Base-by-base conservation (phyloP, 768 basidiomycete genomes). In the Mycena metata region DNA sequence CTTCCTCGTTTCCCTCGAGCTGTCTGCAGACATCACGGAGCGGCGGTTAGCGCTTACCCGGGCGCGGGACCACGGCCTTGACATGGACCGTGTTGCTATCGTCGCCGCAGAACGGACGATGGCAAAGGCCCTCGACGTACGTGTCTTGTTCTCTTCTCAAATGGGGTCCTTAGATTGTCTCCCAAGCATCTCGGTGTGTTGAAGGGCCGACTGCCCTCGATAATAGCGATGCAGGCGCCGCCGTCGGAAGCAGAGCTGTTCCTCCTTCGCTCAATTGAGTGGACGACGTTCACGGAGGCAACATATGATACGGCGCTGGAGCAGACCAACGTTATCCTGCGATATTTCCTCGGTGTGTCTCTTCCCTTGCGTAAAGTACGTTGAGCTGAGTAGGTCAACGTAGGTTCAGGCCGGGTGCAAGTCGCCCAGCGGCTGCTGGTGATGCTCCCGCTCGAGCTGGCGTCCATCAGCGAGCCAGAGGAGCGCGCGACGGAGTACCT, bases 241-340 rank as follows among this genome's bases (percentile, higher is more conserved):
- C 83, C 91, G 0, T 86, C 83, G 1, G 88, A 89, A 17, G 78
- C 79, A 0, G 92, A 95, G 75, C 74, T 80, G 68, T 77, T 93
- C 54, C 83, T 99, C 10, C 84, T 97, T 35, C 89, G 96, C 21
- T 93, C 94, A 0, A 91, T 98, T 55, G 96, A 99, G 74, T 99
- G 97, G 97, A 93, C 96, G 58, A 92, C 89, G 0, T 93, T 93
- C 76, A 83, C 86, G 71, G 87, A 89, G 36, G 80, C 85, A 7
- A 99, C 96, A 1, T 90, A 91, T 69, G 81, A 84, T 13, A 90
- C 90, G 8, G 96, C 96, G 0, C 81, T 98, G 11, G 89, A 93
- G 74, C 94, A 96, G 74, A 90, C 94, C 1, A 96, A 96, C 65
- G 91, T 93, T 45, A 92, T 98, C 66, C 76, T 96, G 64, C 90